Evolutionary conservation across 108 stramenopile species (phyloP), one percentile per base, ranked within the genome.

Genomic region (Nitzschia sp.): DNA sequence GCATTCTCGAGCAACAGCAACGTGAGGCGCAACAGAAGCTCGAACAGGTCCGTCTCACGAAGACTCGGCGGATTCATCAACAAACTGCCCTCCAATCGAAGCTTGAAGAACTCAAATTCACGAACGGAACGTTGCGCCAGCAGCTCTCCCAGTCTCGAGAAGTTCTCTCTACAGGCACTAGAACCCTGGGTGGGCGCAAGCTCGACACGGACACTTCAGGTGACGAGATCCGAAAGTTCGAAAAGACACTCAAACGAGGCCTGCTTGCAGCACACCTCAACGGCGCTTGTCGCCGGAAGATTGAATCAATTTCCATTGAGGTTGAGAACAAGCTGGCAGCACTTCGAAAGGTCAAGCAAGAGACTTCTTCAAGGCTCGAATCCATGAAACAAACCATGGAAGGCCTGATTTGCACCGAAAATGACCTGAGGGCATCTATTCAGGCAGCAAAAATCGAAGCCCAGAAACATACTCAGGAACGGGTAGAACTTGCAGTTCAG

Each of bases 1-100:
- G 70, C 12, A 80, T 91, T 38, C 85, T 93, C 12, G 89, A 89
- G 50, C 82, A 86, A 46, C 92, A 93, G 63, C 92, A 89, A 62
- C 81, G 63, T n/a, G 92, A 93, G 12, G 86, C 89, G 14, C 72
- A 84, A 53, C 86, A 80, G 17, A 80, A 82, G 70, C 82, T 93
- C 57, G 77, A 63, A 12, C 72, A 69, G 14, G 81, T 82, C 17
- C 77, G 82, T 38, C 60, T 77, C 46, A 67, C 65, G 34, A 89
- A 87, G 67, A 62, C 78, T 37, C 83, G 85, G 53, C 78, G 83
- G 54, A 38, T 82, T 19, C 69, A 87, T 20, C 82, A 86, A 37
- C 76, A 82, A 37, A 21, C 72, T 24, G 25, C 63, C 15, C 70
- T 85, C 9, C 83, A 93, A 65, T 54, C 69, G 40, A 77, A 88